A percentile compares a stretch with the other conserved stretches of the same genome.
Evolutionary conservation across 2,329 filamentous ascomycete species (phyloP).

Genomic region (Apiospora rasikravindrae): DNA sequence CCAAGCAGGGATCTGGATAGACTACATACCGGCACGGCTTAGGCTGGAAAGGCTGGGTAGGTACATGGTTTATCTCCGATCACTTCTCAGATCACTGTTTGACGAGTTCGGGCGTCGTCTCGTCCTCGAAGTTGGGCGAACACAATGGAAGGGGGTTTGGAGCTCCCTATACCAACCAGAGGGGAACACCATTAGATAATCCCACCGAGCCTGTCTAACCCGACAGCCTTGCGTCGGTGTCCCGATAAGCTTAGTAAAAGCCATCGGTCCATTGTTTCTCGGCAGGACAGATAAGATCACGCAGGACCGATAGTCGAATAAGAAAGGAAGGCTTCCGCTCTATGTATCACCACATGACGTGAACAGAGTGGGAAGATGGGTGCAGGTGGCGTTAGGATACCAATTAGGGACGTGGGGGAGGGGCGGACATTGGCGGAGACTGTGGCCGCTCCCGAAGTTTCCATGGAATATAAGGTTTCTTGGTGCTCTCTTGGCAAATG

Average conservation of each 20-base stretch:
- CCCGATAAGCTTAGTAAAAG: not conserved
- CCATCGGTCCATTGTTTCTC: not conserved
- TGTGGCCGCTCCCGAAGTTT: not conserved
- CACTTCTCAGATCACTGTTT: not conserved
- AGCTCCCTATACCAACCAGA: not conserved
- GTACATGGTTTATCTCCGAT: not conserved
- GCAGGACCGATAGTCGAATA: not conserved
- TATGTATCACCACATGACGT: not conserved
- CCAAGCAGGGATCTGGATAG: not conserved
- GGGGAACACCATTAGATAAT: not conserved
- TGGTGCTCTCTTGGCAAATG: slow-evolving; percentile 1
- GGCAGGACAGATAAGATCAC: not conserved
- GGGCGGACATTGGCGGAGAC: not conserved
- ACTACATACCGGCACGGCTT: not conserved
- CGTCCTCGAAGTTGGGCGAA: not conserved
- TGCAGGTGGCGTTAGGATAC: not conserved
- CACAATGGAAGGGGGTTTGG: not conserved
- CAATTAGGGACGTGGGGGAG: not conserved
- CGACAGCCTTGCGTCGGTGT: not conserved
- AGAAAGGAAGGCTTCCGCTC: not conserved
- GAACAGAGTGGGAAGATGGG: not conserved
- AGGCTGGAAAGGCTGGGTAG: too few relatives aligned
- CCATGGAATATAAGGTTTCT: not conserved
- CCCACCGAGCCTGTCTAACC: not conserved
- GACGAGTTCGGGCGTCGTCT: not conserved